Percentiles rank a stretch among this genome's conserved stretches.
Evolutionary conservation across 192 early-diverging fungal species (phyloP).

Genomic region (Gonapodya sp.): DNA sequence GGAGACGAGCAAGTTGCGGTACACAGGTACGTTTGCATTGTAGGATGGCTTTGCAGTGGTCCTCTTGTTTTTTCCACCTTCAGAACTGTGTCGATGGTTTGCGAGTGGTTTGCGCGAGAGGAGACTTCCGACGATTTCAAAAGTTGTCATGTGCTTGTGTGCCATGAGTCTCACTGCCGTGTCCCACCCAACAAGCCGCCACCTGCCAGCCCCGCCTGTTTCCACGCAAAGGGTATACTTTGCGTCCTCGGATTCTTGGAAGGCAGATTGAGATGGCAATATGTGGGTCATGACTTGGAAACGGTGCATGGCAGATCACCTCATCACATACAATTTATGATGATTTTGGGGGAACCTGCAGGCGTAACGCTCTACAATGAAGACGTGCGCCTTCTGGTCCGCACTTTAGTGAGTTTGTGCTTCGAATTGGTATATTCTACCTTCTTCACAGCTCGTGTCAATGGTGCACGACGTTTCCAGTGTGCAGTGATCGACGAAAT

Average conservation of each 20-base stretch:
- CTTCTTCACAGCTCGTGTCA: neutral
- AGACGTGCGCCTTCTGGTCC: neutral
- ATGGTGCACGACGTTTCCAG: too few relatives aligned
- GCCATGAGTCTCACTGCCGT: too few relatives aligned
- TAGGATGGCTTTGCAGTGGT: too few relatives aligned
- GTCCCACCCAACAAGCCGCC: too few relatives aligned
- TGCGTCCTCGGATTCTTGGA: slow-evolving; percentile 1
- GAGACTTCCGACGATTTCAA: too few relatives aligned
- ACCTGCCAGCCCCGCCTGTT: slow-evolving; percentile 73
- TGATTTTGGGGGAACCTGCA: neutral
- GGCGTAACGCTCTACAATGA: slow-evolving; percentile 6
- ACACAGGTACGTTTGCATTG: neutral
- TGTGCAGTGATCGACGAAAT: neutral
- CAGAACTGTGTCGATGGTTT: too few relatives aligned
- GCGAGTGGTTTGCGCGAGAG: too few relatives aligned
- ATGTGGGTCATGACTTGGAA: neutral
- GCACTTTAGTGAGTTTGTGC: neutral
- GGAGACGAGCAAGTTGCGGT: neutral
- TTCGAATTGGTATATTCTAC: neutral
- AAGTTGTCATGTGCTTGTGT: too few relatives aligned
- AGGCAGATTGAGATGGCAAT: neutral
- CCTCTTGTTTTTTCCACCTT: too few relatives aligned
- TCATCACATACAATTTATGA: neutral
- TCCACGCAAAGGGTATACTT: neutral
- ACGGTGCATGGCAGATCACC: neutral